These are phyloP conservation scores for Murraya koenigii DNA, from an alignment of 345 rosid species.

Conservation along the genomic window DNA sequence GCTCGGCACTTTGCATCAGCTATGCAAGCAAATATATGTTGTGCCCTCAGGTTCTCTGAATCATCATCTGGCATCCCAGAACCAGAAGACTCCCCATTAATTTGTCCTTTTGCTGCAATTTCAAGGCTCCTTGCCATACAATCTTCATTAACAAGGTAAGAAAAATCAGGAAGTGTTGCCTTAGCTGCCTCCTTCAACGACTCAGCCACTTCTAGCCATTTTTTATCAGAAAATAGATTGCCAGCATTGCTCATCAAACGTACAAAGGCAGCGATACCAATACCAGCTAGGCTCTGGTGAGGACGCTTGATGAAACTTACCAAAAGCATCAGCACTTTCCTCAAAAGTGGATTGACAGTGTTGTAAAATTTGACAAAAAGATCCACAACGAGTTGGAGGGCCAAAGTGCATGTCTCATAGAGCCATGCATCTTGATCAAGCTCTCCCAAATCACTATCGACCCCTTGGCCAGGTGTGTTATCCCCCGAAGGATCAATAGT, in stretches of 20 bases:
- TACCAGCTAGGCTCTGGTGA: slow-evolving; percentile 99
- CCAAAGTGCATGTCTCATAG: slow-evolving; percentile 99
- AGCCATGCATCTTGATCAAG: slow-evolving; percentile 99
- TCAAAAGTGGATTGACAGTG: slow-evolving; percentile 90
- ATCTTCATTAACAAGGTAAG: slow-evolving; percentile 56
- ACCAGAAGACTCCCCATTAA: slow-evolving; percentile 45
- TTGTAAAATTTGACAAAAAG: slow-evolving; percentile 90
- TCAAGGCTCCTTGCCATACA: slow-evolving; percentile 28
- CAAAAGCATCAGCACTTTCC: slow-evolving; percentile 75
- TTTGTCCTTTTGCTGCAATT: slow-evolving; percentile 31
- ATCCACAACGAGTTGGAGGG: slow-evolving; percentile 96
- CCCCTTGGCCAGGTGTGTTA: slow-evolving; percentile 56
- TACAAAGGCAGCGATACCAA: slow-evolving; percentile 96
- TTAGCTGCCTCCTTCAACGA: slow-evolving; percentile 86
- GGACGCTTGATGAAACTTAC: slow-evolving; percentile 93
- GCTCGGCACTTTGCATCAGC: slow-evolving; percentile 95
- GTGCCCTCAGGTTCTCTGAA: slow-evolving; percentile 45
- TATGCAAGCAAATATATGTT: slow-evolving; percentile 52
- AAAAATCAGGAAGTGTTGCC: slow-evolving; percentile 85
- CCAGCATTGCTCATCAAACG: slow-evolving; percentile 97
- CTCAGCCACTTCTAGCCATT: slow-evolving; percentile 88
- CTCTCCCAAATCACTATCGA: slow-evolving; percentile 56
- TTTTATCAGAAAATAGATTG: slow-evolving; percentile 80
- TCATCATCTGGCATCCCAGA: slow-evolving; percentile 41
- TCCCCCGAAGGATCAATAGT: slow-evolving; percentile 96